These are phyloP conservation scores for Musa balbisiana DNA, from an alignment of 202 grass and related monocot species.

Conservation along the genomic window DNA sequence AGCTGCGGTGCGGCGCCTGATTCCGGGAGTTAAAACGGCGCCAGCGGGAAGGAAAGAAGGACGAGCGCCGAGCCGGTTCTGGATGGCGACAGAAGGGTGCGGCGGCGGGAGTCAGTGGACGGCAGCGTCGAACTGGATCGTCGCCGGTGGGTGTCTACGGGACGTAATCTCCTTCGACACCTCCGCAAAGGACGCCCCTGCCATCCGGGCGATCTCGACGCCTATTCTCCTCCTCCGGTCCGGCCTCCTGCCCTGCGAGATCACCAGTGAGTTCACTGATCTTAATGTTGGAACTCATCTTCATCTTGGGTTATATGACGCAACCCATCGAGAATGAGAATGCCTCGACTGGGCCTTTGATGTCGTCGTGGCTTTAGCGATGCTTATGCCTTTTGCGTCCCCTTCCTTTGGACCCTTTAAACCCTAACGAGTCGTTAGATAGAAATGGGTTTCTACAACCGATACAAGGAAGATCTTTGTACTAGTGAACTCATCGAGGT, in stretches of 20 bases:
- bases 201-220: neutral
- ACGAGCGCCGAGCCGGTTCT: no score
- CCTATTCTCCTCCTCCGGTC: constrained; percentile 24
- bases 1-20: no score
- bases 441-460: neutral
- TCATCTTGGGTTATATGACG: neutral
- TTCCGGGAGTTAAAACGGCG: no score
- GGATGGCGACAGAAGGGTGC: constrained; percentile 1
- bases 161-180: constrained; percentile 58
- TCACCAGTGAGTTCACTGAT: constrained; percentile 33
- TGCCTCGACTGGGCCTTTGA: no score
- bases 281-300: neutral
- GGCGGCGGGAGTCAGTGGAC: constrained; percentile 16
- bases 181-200: constrained; percentile 32
- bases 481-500: neutral
- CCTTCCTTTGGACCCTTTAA: no score
- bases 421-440: neutral
- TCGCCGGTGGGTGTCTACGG: constrained; percentile 29
- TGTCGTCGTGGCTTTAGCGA: no score
- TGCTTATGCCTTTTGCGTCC: no score
- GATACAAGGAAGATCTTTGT: neutral
- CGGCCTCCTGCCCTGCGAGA: constrained; percentile 35
- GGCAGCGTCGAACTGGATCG: constrained; percentile 34
- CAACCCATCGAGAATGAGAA: neutral
- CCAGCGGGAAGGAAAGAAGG: no score